Evolutionary conservation across 2,329 filamentous ascomycete species (phyloP), one percentile per base, ranked within the genome.

Genomic region (Passalora sequoiae): DNA sequence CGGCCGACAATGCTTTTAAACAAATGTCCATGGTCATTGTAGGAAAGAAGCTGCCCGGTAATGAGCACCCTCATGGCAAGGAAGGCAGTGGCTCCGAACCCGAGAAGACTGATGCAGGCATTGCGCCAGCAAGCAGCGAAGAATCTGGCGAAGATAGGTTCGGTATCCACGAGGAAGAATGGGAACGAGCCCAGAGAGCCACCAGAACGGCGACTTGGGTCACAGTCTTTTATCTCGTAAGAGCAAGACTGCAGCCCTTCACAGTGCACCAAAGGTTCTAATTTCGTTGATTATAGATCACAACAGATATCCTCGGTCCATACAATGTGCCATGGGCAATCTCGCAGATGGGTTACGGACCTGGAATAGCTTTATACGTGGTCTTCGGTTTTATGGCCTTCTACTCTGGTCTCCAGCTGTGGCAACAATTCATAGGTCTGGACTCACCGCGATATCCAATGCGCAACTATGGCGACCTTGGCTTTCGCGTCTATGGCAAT

Each of bases 291-390:
- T n/a, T n/a, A n/a, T n/a, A n/a, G 24, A 69, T 71, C 43, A 71
- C 68, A 12, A 71, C 68, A 2, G 68, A 71, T 44, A 62, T 68
- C 19, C 58, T 68, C 1, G 66, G 66, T 3, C 64, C 64, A 1
- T 66, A 56, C 49, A 59, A 54, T 31, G 58, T 63, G 3, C 64
- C 64, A 12, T 66, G 60, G 55, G 59, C 62, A 1, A 47, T 63
- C 7, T 43, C 50, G 2, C 51, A 58, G 31, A 54, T 63, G 46
- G 60, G 60, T 1, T 64, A 58, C 32, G 63, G 65, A 6, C 65
- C 65, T 24, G 65, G 65, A n/a, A 49, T 65, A 10, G 54, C 58
- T 13, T 46, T 68, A 15, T 68, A 67, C 48, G 60, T 59, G 4
- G 54, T 66, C 12, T 68, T 68, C 31, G 66, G 61, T 24, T 51